A percentile compares a stretch with the other conserved stretches of the same genome.
phyloP scores from a whole-genome alignment of 1,139 yeast species.

The Hemisphaericaspora xylanilytica region DNA sequence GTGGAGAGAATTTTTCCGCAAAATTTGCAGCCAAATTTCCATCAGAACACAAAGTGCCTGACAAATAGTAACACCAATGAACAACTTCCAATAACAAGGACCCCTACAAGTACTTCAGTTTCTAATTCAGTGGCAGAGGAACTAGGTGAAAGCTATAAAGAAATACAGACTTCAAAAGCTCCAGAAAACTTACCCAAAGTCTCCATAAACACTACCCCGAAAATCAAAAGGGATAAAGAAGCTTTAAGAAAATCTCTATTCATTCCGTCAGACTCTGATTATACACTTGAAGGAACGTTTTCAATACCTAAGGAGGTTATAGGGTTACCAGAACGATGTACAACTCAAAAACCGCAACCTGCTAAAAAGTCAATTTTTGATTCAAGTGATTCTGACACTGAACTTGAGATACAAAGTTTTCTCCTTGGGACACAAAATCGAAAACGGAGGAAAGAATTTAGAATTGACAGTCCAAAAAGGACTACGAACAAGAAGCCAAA shows the following conservation, averaged over 20 bases:
- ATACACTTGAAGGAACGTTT: background rate
- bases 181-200: too few relatives aligned
- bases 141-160: too few relatives aligned
- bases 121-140: too few relatives aligned
- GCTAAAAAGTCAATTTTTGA: conserved; percentile 6
- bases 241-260: background rate
- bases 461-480: background rate
- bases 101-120: too few relatives aligned
- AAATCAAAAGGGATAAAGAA: background rate
- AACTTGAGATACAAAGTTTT: background rate
- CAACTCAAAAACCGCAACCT: background rate
- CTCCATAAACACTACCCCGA: background rate
- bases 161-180: too few relatives aligned
- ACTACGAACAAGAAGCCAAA: background rate
- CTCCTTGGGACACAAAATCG: background rate
- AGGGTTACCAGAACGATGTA: too few relatives aligned
- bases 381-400: conserved; percentile 4
- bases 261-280: background rate
- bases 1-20: background rate
- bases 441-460: conserved; percentile 1
- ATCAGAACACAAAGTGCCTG: background rate
- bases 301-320: background rate
- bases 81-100: too few relatives aligned
- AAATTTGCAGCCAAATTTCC: conserved; percentile 1
- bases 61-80: too few relatives aligned